phyloP scores from a whole-genome alignment of 345 rosid genomes.

The Brassica rapa region DNA sequence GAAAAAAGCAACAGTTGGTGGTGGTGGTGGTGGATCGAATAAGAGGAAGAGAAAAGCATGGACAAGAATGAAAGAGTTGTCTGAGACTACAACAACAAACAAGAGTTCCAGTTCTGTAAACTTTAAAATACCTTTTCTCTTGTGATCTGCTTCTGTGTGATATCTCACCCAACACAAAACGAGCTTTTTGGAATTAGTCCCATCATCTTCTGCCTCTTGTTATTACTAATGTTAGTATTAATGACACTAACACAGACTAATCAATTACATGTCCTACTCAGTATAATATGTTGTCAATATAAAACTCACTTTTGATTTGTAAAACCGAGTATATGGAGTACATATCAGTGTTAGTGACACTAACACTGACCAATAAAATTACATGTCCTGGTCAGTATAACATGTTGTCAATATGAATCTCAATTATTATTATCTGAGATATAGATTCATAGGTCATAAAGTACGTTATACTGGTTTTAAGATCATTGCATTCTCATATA shows the following conservation, averaged over 20 bases:
- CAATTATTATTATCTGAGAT: neutral
- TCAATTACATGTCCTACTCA: neutral
- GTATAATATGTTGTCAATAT: neutral
- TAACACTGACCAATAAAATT: neutral
- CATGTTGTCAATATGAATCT: neutral
- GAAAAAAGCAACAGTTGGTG: constrained; percentile 24
- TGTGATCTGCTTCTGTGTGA: constrained; percentile 6
- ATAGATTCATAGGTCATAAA: neutral
- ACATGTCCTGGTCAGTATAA: no score
- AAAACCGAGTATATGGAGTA: neutral
- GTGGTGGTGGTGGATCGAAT: constrained; percentile 29
- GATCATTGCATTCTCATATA: neutral
- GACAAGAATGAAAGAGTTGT: constrained; percentile 26
- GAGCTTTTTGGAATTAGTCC: neutral
- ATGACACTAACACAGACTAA: neutral
- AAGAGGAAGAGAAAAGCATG: constrained; percentile 36
- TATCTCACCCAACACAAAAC: neutral
- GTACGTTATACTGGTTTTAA: neutral
- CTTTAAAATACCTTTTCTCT: constrained; percentile 26
- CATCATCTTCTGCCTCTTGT: neutral
- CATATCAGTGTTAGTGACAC: neutral
- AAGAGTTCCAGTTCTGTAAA: constrained; percentile 7
- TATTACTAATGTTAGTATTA: neutral
- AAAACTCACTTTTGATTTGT: neutral
- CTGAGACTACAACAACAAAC: constrained; percentile 12